phyloP scores from a whole-genome alignment of 495 filamentous ascomycete species.

The Podospora pseudopauciseta region DNA sequence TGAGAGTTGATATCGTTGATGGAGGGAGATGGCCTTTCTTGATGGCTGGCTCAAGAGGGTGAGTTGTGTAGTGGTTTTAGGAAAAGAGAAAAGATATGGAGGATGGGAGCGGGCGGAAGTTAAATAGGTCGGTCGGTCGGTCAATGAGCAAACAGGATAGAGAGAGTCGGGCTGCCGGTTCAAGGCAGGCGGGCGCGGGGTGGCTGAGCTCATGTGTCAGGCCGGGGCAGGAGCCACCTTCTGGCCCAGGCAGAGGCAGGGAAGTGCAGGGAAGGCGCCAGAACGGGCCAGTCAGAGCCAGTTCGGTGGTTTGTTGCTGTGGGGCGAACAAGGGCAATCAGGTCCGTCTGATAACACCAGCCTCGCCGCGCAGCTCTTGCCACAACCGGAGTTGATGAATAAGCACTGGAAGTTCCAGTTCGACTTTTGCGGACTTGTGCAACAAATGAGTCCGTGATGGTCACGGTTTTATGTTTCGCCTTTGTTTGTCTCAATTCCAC shows the following conservation, averaged over 20 bases:
- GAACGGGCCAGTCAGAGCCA: conserved; percentile 30
- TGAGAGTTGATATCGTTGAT: conserved; percentile 17
- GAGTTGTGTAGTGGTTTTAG: conserved; percentile 12
- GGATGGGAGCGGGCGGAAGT: conserved; percentile 16
- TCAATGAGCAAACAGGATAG: conserved; percentile 11
- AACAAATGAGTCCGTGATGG: not conserved
- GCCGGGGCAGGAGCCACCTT: conserved; percentile 36
- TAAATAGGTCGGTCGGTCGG: conserved; percentile 23
- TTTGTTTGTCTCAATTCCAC: not conserved
- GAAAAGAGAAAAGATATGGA: conserved; percentile 12
- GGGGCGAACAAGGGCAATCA: conserved; percentile 22
- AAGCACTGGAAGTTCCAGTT: not conserved
- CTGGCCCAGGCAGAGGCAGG: conserved; percentile 21
- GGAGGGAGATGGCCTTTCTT: conserved; percentile 20
- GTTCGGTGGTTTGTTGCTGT: conserved; percentile 31
- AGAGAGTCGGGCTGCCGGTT: conserved; percentile 34
- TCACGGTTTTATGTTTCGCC: not conserved
- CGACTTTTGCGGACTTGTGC: not conserved
- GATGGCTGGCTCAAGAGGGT: conserved; percentile 28
- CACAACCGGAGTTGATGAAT: conserved; percentile 17
- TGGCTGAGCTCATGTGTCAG: conserved; percentile 33
- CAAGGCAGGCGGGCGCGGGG: conserved; percentile 24
- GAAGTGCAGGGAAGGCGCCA: conserved; percentile 32
- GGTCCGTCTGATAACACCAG: conserved; percentile 3
- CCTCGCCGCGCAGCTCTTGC: conserved; percentile 14